These are phyloP conservation scores for Wickerhamomyces ciferrii DNA, from an alignment of 805 yeast species.

Conservation along the genomic window DNA sequence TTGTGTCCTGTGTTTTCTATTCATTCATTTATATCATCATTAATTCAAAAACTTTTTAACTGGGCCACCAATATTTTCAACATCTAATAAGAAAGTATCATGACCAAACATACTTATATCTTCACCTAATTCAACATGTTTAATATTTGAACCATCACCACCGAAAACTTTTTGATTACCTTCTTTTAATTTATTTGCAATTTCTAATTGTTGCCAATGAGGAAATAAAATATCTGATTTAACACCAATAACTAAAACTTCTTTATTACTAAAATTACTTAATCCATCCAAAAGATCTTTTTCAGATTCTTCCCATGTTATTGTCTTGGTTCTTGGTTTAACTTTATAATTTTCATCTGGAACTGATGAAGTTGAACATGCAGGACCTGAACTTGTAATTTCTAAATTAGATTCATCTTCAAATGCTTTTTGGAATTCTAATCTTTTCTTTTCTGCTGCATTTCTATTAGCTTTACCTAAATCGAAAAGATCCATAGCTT, in stretches of 20 bases:
- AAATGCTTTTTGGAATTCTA: slow-evolving; percentile 28
- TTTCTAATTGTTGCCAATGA: slow-evolving; percentile 89
- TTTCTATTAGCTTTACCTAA: slow-evolving; percentile 47
- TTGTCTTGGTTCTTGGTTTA: slow-evolving; percentile 47
- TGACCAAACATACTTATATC: slow-evolving; percentile 84
- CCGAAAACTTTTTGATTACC: slow-evolving; percentile 21
- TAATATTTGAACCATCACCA: slow-evolving; percentile 36
- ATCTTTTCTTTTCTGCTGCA: slow-evolving; percentile 37
- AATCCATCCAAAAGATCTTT: slow-evolving; percentile 66
- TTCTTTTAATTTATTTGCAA: slow-evolving; percentile 50
- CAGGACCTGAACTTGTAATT: slow-evolving; percentile 2
- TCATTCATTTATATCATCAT: too few species aligned
- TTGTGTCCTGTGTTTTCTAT: too few species aligned
- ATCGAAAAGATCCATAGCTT: slow-evolving; percentile 94
- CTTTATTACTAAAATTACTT: slow-evolving; percentile 52
- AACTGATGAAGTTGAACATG: slow-evolving; percentile 10
- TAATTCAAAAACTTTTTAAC: slow-evolving; percentile 54
- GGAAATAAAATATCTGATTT: slow-evolving; percentile 90
- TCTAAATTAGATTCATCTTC: slow-evolving; percentile 23
- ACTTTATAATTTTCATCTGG: slow-evolving; percentile 29
- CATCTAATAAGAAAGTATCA: slow-evolving; percentile 80
- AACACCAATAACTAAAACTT: slow-evolving; percentile 82
- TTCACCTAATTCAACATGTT: slow-evolving; percentile 70
- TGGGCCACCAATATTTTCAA: slow-evolving; percentile 76
- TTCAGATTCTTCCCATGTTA: slow-evolving; percentile 52